A percentile compares a stretch with the other conserved stretches of the same genome.
Evolutionary conservation across 192 early-diverging fungal species (phyloP).

Genomic region (Coemansia sp.): DNA sequence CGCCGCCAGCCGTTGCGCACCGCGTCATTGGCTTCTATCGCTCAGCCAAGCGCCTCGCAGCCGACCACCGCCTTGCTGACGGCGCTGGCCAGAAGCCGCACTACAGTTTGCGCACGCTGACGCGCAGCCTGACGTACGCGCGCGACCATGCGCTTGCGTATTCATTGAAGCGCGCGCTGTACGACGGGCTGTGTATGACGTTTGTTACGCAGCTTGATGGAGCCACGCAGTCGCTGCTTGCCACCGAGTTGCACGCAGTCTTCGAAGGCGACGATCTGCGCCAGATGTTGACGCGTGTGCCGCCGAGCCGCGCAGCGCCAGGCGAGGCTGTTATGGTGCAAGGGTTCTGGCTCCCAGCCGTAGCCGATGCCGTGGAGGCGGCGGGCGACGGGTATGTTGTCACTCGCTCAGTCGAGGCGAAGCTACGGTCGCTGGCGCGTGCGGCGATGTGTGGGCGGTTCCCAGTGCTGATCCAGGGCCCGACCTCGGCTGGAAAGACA

Average conservation of each 20-base stretch:
- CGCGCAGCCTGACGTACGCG: slow-evolving; percentile 83
- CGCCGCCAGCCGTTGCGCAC: slow-evolving; percentile 43
- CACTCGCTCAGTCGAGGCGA: slow-evolving; percentile 81
- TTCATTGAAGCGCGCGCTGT: slow-evolving; percentile 78
- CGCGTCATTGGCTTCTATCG: slow-evolving; percentile 82
- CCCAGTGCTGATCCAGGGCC: slow-evolving; percentile 97
- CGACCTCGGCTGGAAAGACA: slow-evolving; percentile 96
- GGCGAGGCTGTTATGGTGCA: slow-evolving; percentile 70
- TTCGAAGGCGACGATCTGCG: slow-evolving; percentile 28
- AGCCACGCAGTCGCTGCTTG: slow-evolving; percentile 58
- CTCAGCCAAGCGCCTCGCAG: slow-evolving; percentile 67
- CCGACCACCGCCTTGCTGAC: slow-evolving; percentile 76
- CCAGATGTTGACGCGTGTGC: slow-evolving; percentile 33
- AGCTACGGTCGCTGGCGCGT: slow-evolving; percentile 84
- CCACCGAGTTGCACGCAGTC: slow-evolving; percentile 29
- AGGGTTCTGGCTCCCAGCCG: slow-evolving; percentile 80
- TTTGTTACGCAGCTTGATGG: slow-evolving; percentile 86
- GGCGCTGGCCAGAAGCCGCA: slow-evolving; percentile 86
- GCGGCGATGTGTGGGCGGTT: slow-evolving; percentile 87
- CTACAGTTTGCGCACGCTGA: slow-evolving; percentile 89
- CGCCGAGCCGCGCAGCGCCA: slow-evolving; percentile 7
- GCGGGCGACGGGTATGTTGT: slow-evolving; percentile 67
- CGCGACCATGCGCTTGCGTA: slow-evolving; percentile 69
- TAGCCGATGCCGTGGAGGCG: slow-evolving; percentile 26
- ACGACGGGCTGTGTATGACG: slow-evolving; percentile 94